Evolutionary conservation across 148 eudicot species (phyloP).

Genomic region (Cornus controversa): DNA sequence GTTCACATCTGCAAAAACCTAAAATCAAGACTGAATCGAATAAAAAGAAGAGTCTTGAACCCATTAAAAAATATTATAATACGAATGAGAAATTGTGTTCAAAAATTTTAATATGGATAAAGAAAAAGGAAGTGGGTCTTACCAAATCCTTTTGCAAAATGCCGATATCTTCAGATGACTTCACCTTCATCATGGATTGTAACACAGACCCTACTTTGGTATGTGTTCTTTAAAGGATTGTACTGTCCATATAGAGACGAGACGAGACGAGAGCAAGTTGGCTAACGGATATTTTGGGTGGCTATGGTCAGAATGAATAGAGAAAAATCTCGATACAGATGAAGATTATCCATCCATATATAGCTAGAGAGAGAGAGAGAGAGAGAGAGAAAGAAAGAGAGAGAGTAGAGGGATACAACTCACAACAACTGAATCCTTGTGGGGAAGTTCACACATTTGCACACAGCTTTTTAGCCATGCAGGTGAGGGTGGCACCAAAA

Average conservation of each 20-base stretch:
- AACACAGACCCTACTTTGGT: not conserved
- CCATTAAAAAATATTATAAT: not conserved
- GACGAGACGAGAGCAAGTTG: conserved; percentile 8
- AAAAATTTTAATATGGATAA: not conserved
- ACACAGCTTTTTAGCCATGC: conserved; percentile 35
- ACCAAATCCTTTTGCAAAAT: conserved; percentile 32
- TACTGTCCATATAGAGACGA: conserved; percentile 18
- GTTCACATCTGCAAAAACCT: not conserved
- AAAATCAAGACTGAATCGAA: not conserved
- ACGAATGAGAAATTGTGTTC: not conserved
- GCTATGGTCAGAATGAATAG: conserved; percentile 15
- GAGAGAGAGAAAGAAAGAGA: conserved; percentile 5
- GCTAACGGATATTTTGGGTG: conserved; percentile 17
- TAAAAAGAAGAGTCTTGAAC: not conserved
- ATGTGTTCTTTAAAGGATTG: not conserved
- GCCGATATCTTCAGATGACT: conserved; percentile 28
- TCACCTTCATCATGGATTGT: conserved; percentile 19
- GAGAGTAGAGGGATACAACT: conserved; percentile 15
- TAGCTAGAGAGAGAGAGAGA: not conserved
- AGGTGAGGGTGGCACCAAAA: conserved; percentile 8
- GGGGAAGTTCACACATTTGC: not conserved
- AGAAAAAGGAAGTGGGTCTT: not conserved
- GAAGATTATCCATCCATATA: conserved; percentile 4
- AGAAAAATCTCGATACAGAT: not conserved
- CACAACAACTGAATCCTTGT: not conserved